Evolutionary conservation across 1,139 yeast species (phyloP), one percentile per base, ranked within the genome.

Genomic region (Lizanozyma gosingica): DNA sequence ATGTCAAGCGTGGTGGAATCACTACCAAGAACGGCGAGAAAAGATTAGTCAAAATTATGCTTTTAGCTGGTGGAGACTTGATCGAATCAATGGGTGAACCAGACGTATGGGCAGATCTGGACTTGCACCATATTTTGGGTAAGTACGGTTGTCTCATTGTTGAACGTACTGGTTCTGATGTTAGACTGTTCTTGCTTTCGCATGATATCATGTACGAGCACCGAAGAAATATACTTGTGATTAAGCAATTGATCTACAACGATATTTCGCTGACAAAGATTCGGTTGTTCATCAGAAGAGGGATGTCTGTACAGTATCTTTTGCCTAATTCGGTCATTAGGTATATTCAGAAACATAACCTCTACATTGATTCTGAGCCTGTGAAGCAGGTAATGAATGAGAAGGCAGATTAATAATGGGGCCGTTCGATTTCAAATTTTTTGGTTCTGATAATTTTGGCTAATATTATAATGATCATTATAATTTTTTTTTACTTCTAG

Each of bases 1-100:
- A 94, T 59, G 79, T 88, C 47, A 83, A 83, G 57, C 69, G 95
- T 43, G 92, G 94, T 15, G 99, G 98, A 8, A 78, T 90, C n/a
- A 60, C 65, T 48, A 81, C 83, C 3, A 68, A 76, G n/a, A 67
- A 75, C 36, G 95, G 95, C 14, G 80, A 78, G 46, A 77, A 78
- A 45, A 71, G 87, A 47, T 96, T 95, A 16, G 96, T 86, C 43
- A 92, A 92, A 58, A 83, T 92, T 53, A 92, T 92, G 98, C 71
- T 92, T 44, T 69, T 92, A 35, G 98, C 98, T 1, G 99, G 99
- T 39, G 98, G 98, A 34, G 98, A 92, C 62, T 72, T 94, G 52
- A 92, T 92, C 43, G 98, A 92, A 61, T 82, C 94, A 39, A 92
- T 94, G 97, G 98, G 98, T n/a, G 98, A 92, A 60, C 97, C 97